These are phyloP conservation scores for Geotrichum citri-aurantii DNA, from an alignment of 1,139 yeast species.

Conservation along the genomic window DNA sequence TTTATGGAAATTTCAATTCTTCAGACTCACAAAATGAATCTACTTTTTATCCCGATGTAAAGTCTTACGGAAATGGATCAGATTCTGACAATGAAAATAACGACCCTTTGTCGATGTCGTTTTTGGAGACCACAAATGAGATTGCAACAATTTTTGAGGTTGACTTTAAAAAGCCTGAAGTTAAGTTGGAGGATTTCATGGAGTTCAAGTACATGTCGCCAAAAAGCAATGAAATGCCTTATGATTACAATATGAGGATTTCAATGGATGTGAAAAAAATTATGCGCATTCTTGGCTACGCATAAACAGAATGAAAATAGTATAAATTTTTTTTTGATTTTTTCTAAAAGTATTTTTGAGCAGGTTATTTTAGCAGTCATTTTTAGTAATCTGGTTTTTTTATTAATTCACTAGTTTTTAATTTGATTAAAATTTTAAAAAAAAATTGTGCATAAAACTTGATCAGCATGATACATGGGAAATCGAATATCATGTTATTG, in stretches of 20 bases:
- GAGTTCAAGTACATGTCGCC: neutral
- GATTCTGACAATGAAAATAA: neutral
- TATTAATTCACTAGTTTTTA: too few species aligned
- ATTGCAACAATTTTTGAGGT: neutral
- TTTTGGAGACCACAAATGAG: neutral
- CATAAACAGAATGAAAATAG: too few species aligned
- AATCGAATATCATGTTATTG: too few species aligned
- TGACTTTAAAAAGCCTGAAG: neutral
- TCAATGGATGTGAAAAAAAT: neutral
- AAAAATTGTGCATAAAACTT: too few species aligned
- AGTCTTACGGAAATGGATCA: neutral
- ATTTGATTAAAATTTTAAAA: too few species aligned
- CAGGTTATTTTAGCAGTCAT: too few species aligned
- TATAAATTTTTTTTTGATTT: too few species aligned
- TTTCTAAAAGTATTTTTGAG: too few species aligned
- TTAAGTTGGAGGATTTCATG: neutral
- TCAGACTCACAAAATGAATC: neutral
- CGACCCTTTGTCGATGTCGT: neutral
- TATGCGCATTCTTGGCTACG: neutral
- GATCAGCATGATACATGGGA: too few species aligned
- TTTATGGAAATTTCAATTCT: neutral
- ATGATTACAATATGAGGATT: neutral
- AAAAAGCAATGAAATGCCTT: neutral
- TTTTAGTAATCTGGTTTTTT: too few species aligned
- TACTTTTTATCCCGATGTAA: neutral